Conservation (phyloP, 345 rosid species). For the Combretum micranthum region DNA sequence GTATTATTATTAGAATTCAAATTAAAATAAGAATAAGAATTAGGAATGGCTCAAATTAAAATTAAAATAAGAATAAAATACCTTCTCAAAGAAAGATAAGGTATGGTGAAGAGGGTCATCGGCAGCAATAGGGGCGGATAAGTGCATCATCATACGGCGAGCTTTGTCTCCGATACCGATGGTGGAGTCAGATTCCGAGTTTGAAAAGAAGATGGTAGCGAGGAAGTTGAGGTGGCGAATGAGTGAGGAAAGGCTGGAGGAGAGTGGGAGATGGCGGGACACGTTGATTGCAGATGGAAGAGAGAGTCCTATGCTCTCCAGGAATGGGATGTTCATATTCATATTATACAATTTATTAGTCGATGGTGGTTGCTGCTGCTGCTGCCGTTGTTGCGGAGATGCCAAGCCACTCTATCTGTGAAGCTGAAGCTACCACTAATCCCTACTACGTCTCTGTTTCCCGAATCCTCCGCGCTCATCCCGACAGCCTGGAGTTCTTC, state of each 20-base stretch:
- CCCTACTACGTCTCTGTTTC: conserved; percentile 15
- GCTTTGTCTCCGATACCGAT: conserved; percentile 62
- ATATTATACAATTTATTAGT: too few relatives aligned
- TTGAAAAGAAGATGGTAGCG: too few relatives aligned
- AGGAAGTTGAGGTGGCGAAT: conserved; percentile 37
- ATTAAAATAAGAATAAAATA: conserved; percentile 6
- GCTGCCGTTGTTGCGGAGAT: conserved; percentile 77
- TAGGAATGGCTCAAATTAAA: too few relatives aligned
- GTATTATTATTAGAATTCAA: too few relatives aligned
- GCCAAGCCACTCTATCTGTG: conserved; percentile 53
- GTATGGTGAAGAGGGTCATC: conserved; percentile 61
- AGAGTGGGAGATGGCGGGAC: conserved; percentile 52
- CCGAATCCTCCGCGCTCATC: conserved; percentile 18
- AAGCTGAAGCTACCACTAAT: conserved; percentile 36
- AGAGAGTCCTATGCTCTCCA: conserved; percentile 75
- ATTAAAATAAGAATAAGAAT: too few relatives aligned
- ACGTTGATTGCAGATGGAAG: conserved; percentile 64
- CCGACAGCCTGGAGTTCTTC: conserved; percentile 31
- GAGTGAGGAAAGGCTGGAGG: conserved; percentile 49
- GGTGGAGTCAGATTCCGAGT: too few relatives aligned
- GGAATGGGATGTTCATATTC: conserved; percentile 59
- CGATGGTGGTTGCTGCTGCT: conserved; percentile 28
- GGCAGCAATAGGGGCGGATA: conserved; percentile 72
- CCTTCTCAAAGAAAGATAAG: conserved; percentile 90
- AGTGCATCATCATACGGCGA: conserved; percentile 62